These are phyloP conservation scores for Backusella morwellensis DNA, from an alignment of 192 early-diverging fungal species.

Conservation along the genomic window DNA sequence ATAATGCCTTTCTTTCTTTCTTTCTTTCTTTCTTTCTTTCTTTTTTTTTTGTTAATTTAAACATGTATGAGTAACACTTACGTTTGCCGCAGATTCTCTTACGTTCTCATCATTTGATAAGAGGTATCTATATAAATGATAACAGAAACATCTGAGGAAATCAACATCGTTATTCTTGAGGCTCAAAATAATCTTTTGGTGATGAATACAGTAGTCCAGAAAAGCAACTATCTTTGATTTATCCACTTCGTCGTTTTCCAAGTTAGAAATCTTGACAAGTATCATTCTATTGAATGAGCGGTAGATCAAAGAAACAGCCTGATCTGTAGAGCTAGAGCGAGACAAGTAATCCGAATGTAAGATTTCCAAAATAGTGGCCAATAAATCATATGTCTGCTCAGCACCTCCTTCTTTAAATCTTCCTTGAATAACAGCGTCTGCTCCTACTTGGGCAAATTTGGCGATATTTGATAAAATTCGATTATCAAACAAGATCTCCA, in stretches of 20 bases:
- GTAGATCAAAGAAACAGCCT: conserved; percentile 35
- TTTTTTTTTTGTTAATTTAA: no score
- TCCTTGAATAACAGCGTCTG: conserved; percentile 52
- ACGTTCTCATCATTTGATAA: conserved; percentile 39
- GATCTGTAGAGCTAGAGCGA: conserved; percentile 15
- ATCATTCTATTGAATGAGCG: conserved; percentile 54
- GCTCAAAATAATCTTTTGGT: conserved; percentile 63
- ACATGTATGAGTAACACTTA: conserved; percentile 27
- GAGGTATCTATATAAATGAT: conserved; percentile 59
- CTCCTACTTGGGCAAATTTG: conserved; percentile 39
- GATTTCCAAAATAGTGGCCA: conserved; percentile 54
- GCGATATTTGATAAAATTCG: conserved; percentile 41
- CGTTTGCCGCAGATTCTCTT: conserved; percentile 43
- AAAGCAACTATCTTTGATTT: conserved; percentile 38
- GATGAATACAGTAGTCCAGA: conserved; percentile 55
- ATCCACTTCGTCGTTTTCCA: conserved; percentile 41
- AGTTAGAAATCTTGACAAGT: conserved; percentile 49
- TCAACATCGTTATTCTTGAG: conserved; percentile 56
- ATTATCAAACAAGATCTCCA: conserved; percentile 34
- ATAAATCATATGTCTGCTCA: conserved; percentile 46
- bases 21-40: no score
- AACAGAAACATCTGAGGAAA: conserved; percentile 58
- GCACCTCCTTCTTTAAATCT: conserved; percentile 42
- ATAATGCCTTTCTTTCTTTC: no score
- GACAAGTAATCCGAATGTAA: conserved; percentile 18